These are phyloP conservation scores for Lithospermum erythrorhizon DNA, from an alignment of 257 asterid species.

Conservation along the genomic window DNA sequence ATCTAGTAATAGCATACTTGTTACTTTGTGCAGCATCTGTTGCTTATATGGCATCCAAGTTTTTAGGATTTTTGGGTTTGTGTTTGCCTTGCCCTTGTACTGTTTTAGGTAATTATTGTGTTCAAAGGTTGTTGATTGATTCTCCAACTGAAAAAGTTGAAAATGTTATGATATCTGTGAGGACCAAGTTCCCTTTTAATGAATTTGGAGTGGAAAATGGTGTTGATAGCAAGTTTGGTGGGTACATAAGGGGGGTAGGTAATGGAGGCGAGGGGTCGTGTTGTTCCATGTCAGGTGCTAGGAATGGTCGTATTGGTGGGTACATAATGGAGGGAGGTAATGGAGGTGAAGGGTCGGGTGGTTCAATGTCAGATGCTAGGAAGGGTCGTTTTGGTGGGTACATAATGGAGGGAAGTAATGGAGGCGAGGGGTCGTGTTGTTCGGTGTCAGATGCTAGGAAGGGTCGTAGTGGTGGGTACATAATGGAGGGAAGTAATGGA, in stretches of 20 bases:
- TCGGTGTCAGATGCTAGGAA: conserved; percentile 8
- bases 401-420: conserved; percentile 16
- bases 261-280: conserved; percentile 13
- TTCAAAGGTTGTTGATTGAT: conserved; percentile 48
- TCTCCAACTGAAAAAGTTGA: conserved; percentile 49
- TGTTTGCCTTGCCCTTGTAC: conserved; percentile 72
- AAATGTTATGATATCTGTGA: conserved; percentile 44
- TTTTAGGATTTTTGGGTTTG: conserved; percentile 61
- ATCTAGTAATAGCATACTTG: conserved; percentile 64
- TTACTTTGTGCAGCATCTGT: conserved; percentile 61
- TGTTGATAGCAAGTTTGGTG: too few species aligned
- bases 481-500: too few species aligned
- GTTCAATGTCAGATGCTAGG: conserved; percentile 3
- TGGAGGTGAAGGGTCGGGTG: conserved; percentile 10
- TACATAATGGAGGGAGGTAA: conserved; percentile 11
- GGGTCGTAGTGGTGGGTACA: conserved; percentile 18
- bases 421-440: conserved; percentile 6
- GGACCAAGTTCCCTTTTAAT: conserved; percentile 50
- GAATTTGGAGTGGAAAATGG: too few species aligned
- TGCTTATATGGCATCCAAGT: conserved; percentile 47
- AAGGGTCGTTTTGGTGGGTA: conserved; percentile 18
- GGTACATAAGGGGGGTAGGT: conserved; percentile 8
- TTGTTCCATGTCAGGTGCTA: too few species aligned
- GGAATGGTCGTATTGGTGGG: too few species aligned
- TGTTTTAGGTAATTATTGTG: conserved; percentile 39